Evolutionary conservation across 495 filamentous ascomycete genomes (phyloP), one percentile per base, ranked within the genome.

Genomic region (Hypoxylon fuscum): DNA sequence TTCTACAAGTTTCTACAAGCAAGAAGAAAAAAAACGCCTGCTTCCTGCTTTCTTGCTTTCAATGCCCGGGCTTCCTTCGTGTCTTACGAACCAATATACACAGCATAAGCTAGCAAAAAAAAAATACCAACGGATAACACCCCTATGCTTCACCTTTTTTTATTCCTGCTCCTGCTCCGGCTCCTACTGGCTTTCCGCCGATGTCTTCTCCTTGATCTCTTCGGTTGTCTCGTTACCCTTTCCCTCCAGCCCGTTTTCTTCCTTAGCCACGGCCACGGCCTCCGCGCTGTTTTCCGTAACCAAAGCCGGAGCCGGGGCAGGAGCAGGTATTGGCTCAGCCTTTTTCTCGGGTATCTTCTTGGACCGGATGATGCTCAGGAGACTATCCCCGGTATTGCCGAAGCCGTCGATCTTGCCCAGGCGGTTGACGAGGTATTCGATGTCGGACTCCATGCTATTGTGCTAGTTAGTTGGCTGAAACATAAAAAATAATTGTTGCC

Each of bases 381-480:
- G 76, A 58, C 85, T 81, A 31, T 87, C 83, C 9, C 88, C 88
- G 0, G 90, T 77, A 58, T 90, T 86, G 22, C 83, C 88, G 29
- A 91, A 88, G 1, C 92, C 94, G 49, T 96, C 88, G 38, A 97
- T 85, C 69, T 90, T 91, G 68, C 85, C 81, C 14, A 98, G 79
- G 46, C 84, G 86, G 2, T 81, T 74, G 41, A 88, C 85, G 74
- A 98, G 92, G 66, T 85, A 84, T 54, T 92, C 84, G 35, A 90
- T 86, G 68, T 98, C 95, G 40, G 82, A 82, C 44, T 90, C 78
- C 82, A 98, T 89, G 64, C 93, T 96, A 61, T 40, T 22, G 8
- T 14, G 8, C 14, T 44, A 4, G 25, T n/a, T 35, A 32, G 55
- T 72, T 55, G 78, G 61, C 14, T 5, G n/a, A n/a, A n/a, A n/a